Evolutionary conservation across 768 basidiomycete genomes (phyloP).

Genomic region (Pholiota conissans): DNA sequence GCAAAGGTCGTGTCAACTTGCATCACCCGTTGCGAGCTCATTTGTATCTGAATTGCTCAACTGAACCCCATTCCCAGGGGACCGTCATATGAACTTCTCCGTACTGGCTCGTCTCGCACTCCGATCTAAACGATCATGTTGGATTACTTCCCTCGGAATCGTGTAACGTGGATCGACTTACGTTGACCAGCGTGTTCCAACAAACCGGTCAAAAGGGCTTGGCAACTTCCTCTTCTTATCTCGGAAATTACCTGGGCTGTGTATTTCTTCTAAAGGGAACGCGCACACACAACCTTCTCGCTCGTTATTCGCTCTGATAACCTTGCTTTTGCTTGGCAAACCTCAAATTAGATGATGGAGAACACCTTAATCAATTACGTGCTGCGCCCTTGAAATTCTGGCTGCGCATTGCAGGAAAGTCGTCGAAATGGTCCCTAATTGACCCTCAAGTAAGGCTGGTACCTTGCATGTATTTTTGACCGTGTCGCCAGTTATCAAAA

Average conservation of each 20-base stretch:
- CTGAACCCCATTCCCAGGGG: no score
- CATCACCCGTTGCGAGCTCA: no score
- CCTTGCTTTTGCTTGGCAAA: not conserved
- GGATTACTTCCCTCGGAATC: no score
- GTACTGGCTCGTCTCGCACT: no score
- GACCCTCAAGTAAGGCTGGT: not conserved
- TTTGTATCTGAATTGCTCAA: no score
- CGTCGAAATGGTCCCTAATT: not conserved
- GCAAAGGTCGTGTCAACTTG: no score
- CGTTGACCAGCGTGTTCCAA: not conserved
- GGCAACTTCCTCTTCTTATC: not conserved
- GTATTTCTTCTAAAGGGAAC: no score
- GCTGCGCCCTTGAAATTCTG: not conserved
- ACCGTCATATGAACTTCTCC: no score
- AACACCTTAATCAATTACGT: not conserved
- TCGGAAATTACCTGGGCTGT: not conserved
- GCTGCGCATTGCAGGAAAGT: not conserved
- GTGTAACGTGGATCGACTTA: no score
- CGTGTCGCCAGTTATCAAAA: not conserved
- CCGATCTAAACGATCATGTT: no score
- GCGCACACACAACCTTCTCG: not conserved
- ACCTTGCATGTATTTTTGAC: not conserved
- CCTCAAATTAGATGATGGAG: not conserved
- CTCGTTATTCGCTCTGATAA: not conserved
- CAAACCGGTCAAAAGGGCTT: not conserved